Evolutionary conservation across 2,329 filamentous ascomycete species (phyloP), one percentile per base, ranked within the genome.

Genomic region (Fusarium nygamai): DNA sequence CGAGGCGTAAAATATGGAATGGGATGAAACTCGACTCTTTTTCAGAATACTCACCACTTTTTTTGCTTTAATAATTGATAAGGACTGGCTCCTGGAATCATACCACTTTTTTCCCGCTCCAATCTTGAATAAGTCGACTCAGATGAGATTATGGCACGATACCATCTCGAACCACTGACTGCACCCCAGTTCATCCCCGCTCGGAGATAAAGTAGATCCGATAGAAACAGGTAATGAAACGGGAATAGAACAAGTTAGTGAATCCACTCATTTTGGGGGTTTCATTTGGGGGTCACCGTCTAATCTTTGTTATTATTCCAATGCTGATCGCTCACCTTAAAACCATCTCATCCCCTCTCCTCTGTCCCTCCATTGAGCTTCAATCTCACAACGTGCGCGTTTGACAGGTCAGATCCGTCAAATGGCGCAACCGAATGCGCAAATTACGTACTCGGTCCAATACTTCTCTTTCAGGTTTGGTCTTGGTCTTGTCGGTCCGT

Each of bases 391-490:
- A 51, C 44, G 51, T 50, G 44, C 44, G 9, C 38, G 38, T 44
- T 60, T 67, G 64, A 67, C 64, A 67, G 51, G 62, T 27, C 39
- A 43, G 29, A 17, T 34, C 22, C 33, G 6, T 36, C 46, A 54
- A 48, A 75, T 75, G 71, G 67, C 73, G 73, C 72, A 75, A 75
- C 19, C 54, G 54, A 67, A 62, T 73, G 66, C 59, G 53, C 50
- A 67, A 51, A 75, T 75, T 73, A 62, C 69, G 72, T 63, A 75
- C 57, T 69, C 53, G 57, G 44, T 47, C 38, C 20, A 57, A 43
- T 41, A 41, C 20, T 56, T 24, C 64, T 58, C 43, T 51, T 63
- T 66, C 38, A 46, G 61, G 72, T 61, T 58, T 39, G 36, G 36
- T 38, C 11, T 12, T 67, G 59, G 69, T 43, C 44, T 39, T 47